These are phyloP conservation scores for Kodamaea arcana DNA, from an alignment of 1,139 yeast species.

Conservation along the genomic window DNA sequence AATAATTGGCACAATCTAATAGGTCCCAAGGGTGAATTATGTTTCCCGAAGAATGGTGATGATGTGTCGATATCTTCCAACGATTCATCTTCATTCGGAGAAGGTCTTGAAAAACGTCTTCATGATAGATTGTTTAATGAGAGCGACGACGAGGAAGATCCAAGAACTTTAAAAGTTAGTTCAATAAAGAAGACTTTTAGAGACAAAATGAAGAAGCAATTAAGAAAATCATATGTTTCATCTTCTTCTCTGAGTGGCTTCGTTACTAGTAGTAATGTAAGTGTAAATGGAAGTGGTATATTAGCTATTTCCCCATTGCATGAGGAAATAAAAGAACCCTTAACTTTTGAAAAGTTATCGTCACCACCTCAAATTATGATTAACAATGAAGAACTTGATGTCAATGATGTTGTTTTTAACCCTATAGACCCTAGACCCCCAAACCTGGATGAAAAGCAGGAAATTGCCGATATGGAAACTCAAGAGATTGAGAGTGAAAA, in stretches of 20 bases:
- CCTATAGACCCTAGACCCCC: constrained; percentile 5
- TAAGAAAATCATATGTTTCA: constrained; percentile 7
- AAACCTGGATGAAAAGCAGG: not conserved
- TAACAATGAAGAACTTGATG: constrained; percentile 6
- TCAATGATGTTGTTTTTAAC: constrained; percentile 11
- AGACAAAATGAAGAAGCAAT: constrained; percentile 9
- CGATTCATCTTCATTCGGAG: constrained; percentile 1
- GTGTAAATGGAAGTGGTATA: not conserved
- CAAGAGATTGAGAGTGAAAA: not conserved
- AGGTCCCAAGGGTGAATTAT: constrained; percentile 50
- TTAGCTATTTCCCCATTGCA: not conserved
- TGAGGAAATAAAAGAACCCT: not conserved
- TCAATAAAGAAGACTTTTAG: constrained; percentile 7
- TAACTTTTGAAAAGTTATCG: not conserved
- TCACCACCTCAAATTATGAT: constrained; percentile 3
- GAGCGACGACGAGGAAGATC: constrained; percentile 1
- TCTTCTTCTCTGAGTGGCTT: constrained; percentile 7
- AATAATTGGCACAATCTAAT: constrained; percentile 60
- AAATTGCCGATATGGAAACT: constrained; percentile 2
- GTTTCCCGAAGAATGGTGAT: constrained; percentile 44
- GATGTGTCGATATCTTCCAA: not conserved
- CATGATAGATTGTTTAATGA: constrained; percentile 29
- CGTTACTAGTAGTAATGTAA: not conserved
- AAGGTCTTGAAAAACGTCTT: constrained; percentile 12
- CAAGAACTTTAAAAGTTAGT: not conserved